A percentile compares a stretch with the other conserved stretches of the same genome.
phyloP scores from a whole-genome alignment of 192 early-diverging fungal genomes.

The Gonapodya prolifera region DNA sequence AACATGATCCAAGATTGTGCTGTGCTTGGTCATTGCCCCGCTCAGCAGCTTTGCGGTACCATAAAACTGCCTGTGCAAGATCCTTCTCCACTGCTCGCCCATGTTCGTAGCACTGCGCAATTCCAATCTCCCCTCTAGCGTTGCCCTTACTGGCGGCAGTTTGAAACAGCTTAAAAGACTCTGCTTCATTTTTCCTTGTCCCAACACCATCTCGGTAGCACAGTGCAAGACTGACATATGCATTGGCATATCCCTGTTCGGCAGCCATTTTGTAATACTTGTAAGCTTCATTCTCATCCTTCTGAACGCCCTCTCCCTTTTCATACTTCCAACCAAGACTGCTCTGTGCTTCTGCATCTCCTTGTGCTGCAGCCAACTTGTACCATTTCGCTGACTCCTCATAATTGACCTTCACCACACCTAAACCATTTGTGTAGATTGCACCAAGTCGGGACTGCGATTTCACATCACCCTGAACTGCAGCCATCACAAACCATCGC shows the following conservation, averaged over 20 bases:
- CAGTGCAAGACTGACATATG: too few species aligned
- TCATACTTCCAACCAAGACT: neutral
- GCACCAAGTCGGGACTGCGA: slow-evolving; percentile 14
- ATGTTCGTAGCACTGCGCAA: neutral
- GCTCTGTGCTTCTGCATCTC: neutral
- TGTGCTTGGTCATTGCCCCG: too few species aligned
- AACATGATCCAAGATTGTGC: too few species aligned
- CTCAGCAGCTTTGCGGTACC: too few species aligned
- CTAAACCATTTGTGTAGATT: neutral
- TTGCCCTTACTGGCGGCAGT: neutral
- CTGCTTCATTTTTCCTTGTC: neutral
- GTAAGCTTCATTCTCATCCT: neutral
- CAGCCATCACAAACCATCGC: slow-evolving; percentile 17
- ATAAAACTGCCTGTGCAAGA: too few species aligned
- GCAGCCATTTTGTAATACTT: neutral
- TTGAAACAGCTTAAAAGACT: neutral
- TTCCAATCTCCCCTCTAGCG: too few species aligned
- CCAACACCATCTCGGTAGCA: neutral
- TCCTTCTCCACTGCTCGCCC: neutral
- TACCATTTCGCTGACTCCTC: neutral
- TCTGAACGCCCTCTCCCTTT: neutral
- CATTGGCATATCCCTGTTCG: neutral
- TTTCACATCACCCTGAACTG: slow-evolving; percentile 13
- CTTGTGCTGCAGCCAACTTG: neutral
- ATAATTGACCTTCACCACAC: neutral